phyloP scores from a whole-genome alignment of 2,329 filamentous ascomycete species.

The Cryoendolithus antarcticus region DNA sequence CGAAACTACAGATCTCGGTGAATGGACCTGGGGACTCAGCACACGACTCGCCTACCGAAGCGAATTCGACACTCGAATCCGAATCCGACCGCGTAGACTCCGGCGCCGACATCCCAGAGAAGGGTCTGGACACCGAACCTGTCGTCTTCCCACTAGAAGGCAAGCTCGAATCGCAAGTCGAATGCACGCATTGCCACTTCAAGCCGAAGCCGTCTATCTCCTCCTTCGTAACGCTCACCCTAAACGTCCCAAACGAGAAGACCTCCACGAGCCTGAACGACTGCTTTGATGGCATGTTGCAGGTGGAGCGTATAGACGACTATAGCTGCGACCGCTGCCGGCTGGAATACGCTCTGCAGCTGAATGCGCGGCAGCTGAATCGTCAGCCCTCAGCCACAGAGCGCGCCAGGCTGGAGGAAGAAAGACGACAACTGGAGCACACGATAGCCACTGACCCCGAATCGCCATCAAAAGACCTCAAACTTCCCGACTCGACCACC shows the following conservation, averaged over 20 bases:
- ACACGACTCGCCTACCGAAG: slow-evolving; percentile 1
- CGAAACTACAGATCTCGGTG: neutral
- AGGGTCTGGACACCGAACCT: slow-evolving; percentile 35
- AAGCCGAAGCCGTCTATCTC: slow-evolving; percentile 73
- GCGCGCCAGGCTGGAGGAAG: slow-evolving; percentile 33
- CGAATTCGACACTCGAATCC: slow-evolving; percentile 1
- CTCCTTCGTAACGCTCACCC: slow-evolving; percentile 80
- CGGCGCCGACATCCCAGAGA: slow-evolving; percentile 11
- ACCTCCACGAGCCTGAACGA: slow-evolving; percentile 64
- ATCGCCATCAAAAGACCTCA: slow-evolving; percentile 55
- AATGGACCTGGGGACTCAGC: slow-evolving; percentile 3
- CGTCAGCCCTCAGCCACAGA: slow-evolving; percentile 39
- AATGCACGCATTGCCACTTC: slow-evolving; percentile 82
- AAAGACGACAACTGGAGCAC: slow-evolving; percentile 52
- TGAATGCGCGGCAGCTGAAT: slow-evolving; percentile 48
- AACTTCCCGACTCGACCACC: slow-evolving; percentile 58
- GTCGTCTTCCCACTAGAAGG: slow-evolving; percentile 87
- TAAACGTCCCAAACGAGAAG: slow-evolving; percentile 71
- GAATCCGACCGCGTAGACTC: slow-evolving; percentile 1
- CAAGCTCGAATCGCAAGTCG: slow-evolving; percentile 82
- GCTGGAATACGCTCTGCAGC: slow-evolving; percentile 62
- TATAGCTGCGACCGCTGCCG: slow-evolving; percentile 92
- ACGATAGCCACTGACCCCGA: slow-evolving; percentile 77
- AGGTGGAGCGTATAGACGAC: slow-evolving; percentile 91
- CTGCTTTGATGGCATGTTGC: slow-evolving; percentile 89